These are phyloP conservation scores for Nitzschia inconspicua DNA, from an alignment of 108 stramenopile genomes.

Conservation along the genomic window DNA sequence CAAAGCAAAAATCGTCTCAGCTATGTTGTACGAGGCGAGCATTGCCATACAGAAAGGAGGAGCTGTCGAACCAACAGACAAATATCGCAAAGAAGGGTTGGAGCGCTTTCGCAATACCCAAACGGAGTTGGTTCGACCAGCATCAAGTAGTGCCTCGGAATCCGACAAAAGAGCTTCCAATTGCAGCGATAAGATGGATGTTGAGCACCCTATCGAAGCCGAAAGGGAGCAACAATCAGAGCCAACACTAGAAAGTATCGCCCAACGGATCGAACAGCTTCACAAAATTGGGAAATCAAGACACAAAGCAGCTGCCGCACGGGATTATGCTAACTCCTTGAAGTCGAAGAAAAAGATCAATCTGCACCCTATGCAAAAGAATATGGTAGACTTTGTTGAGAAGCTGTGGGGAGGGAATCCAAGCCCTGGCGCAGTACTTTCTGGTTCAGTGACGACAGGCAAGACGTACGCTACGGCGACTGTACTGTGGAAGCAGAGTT, in stretches of 20 bases:
- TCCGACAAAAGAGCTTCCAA: not conserved
- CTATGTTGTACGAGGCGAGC: slow-evolving; percentile 16
- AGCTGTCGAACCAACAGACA: slow-evolving; percentile 4
- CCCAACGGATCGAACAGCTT: slow-evolving; percentile 7
- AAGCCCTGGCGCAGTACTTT: slow-evolving; percentile 35
- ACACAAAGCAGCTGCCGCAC: not conserved
- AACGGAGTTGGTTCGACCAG: slow-evolving; percentile 18
- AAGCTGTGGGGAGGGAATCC: slow-evolving; percentile 16
- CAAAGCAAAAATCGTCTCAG: slow-evolving; percentile 1
- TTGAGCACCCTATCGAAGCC: not conserved
- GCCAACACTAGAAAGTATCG: slow-evolving; percentile 5
- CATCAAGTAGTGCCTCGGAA: not conserved
- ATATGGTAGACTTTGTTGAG: slow-evolving; percentile 28
- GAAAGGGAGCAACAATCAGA: not conserved
- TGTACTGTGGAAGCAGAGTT: slow-evolving; percentile 48
- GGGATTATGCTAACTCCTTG: not conserved
- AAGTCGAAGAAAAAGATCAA: slow-evolving; percentile 11
- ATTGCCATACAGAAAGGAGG: slow-evolving; percentile 7
- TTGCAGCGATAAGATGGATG: not conserved
- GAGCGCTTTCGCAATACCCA: not conserved
- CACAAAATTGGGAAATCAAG: not conserved
- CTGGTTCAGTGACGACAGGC: slow-evolving; percentile 45
- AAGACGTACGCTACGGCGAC: slow-evolving; percentile 58
- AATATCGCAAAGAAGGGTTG: slow-evolving; percentile 9
- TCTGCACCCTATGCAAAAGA: slow-evolving; percentile 10